Evolutionary conservation across 495 filamentous ascomycete genomes (phyloP), one percentile per base, ranked within the genome.

Genomic region (Acidiella bohemica): DNA sequence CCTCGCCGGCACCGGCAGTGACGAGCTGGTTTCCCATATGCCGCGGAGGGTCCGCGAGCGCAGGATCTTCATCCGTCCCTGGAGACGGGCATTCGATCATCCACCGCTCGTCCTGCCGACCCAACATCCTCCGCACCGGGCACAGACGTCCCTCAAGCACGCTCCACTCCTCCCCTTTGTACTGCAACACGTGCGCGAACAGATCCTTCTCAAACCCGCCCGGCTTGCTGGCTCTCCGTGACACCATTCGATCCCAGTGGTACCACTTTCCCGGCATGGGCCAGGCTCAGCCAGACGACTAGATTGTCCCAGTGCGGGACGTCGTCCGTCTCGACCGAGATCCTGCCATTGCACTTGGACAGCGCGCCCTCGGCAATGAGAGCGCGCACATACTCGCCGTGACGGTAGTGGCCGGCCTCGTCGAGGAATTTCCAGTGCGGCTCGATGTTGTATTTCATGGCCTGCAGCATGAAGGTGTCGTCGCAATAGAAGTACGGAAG

Each of bases 301-400:
- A 42, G 17, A 24, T 42, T 42, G 8, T n/a, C 28, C 29, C 28
- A 42, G 39, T 42, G 28, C 28, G 39, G 39, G 4, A 4, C 13
- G 5, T 26, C 23, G 10, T 40, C 25, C 3, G 19, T 24, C 6
- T 4, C n/a, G 5, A 33, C 14, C 4, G 16, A n/a, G 19, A 42
- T 21, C n/a, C 3, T 29, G 19, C 28, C 28, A 5, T 10, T 4
- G 39, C 28, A 25, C 39, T 5, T 16, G 4, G 12, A 5, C 3
- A 23, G 3, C 6, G n/a, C 22, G n/a, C n/a, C n/a, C n/a, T n/a
- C n/a, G n/a, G n/a, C n/a, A n/a, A n/a, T n/a, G n/a, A n/a, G n/a
- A n/a, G n/a, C n/a, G n/a, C n/a, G n/a, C n/a, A n/a, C n/a, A n/a
- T n/a, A n/a, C n/a, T n/a, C n/a, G n/a, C n/a, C n/a, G n/a, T n/a